phyloP scores from a whole-genome alignment of 2,329 filamentous ascomycete species.

The Aspergillus fumigatus region DNA sequence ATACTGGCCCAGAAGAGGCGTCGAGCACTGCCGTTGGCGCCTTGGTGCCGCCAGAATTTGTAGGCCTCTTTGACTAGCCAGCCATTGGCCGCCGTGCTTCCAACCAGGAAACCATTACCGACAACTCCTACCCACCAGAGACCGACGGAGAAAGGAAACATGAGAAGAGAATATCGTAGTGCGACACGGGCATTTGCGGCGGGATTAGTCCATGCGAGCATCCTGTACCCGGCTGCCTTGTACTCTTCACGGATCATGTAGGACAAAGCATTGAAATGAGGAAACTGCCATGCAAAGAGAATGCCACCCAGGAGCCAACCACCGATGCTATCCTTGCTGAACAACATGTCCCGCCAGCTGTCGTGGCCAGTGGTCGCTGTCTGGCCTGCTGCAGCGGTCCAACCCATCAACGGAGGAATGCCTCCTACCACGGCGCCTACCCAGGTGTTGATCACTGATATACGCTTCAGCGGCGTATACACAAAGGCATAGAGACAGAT shows the following conservation, averaged over 20 bases:
- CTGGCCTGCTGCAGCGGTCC: slow-evolving; percentile 90
- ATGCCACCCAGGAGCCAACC: slow-evolving; percentile 85
- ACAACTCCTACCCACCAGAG: slow-evolving; percentile 78
- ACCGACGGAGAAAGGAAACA: slow-evolving; percentile 79
- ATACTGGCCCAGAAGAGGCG: slow-evolving; percentile 96
- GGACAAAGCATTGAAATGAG: slow-evolving; percentile 93
- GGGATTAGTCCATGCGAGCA: slow-evolving; percentile 84
- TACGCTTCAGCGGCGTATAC: slow-evolving; percentile 88
- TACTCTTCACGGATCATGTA: slow-evolving; percentile 90
- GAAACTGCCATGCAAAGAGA: slow-evolving; percentile 95
- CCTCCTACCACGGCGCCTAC: slow-evolving; percentile 86
- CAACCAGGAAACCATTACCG: slow-evolving; percentile 76
- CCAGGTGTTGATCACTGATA: slow-evolving; percentile 90
- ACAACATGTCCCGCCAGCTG: slow-evolving; percentile 71
- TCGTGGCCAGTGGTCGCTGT: slow-evolving; percentile 67
- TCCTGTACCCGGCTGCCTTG: slow-evolving; percentile 60
- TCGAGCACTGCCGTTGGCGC: slow-evolving; percentile 73
- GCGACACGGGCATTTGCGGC: slow-evolving; percentile 81
- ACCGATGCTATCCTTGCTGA: slow-evolving; percentile 65
- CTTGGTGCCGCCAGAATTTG: slow-evolving; percentile 73
- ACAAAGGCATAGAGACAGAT: slow-evolving; percentile 85
- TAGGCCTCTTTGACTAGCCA: slow-evolving; percentile 82
- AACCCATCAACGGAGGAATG: slow-evolving; percentile 95
- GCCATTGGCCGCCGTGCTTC: slow-evolving; percentile 74
- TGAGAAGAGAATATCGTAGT: slow-evolving; percentile 76